phyloP scores from a whole-genome alignment of 805 yeast species.

The Soucietia sequanensis region DNA sequence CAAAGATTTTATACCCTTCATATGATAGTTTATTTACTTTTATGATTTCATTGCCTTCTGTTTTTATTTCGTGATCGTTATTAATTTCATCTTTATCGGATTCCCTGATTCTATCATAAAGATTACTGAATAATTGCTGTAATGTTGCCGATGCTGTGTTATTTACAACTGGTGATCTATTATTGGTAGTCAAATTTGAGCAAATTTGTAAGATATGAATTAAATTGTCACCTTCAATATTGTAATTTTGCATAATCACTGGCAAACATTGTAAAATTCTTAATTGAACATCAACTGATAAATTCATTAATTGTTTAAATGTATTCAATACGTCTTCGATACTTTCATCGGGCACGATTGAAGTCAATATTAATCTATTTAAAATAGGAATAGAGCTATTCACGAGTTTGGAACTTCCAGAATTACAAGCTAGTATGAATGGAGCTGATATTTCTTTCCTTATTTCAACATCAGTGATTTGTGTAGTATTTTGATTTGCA shows the following conservation, averaged over 20 bases:
- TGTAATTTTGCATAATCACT: conserved; percentile 63
- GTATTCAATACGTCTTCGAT: conserved; percentile 62
- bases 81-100: conserved; percentile 2
- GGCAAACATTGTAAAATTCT: conserved; percentile 85
- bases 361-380: conserved; percentile 55
- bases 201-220: conserved; percentile 65
- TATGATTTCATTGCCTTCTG: conserved; percentile 43
- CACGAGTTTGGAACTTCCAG: conserved; percentile 72
- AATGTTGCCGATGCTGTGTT: conserved; percentile 93
- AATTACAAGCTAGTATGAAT: conserved; percentile 66
- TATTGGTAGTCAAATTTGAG: conserved; percentile 65
- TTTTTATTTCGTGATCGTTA: conserved; percentile 15
- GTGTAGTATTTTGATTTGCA: conserved; percentile 5
- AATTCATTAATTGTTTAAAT: conserved; percentile 67
- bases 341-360: conserved; percentile 53
- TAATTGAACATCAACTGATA: conserved; percentile 80
- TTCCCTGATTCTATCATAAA: conserved; percentile 64
- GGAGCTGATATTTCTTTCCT: conserved; percentile 43
- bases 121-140: conserved; percentile 75
- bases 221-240: conserved; percentile 56
- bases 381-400: conserved; percentile 71
- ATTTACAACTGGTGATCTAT: conserved; percentile 71
- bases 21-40: conserved; percentile 52
- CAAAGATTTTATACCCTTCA: conserved; percentile 70
- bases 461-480: conserved; percentile 19